Conservation (phyloP, 225 moss, liverwort and hornwort genomes). For the Bryum argenteum region DNA sequence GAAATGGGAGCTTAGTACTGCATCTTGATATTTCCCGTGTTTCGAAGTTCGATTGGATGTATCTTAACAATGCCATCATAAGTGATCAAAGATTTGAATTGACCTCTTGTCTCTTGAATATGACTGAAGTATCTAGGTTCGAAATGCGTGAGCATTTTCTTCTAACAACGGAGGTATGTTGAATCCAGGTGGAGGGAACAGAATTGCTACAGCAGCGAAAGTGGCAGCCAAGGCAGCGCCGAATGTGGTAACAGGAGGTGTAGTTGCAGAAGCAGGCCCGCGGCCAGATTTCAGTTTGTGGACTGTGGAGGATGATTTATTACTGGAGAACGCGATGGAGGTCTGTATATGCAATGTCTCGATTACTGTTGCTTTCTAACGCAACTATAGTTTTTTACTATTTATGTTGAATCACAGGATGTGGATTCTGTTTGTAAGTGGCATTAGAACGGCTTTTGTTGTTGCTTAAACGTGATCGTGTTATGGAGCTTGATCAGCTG, state of each 20-base stretch:
- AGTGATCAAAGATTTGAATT: not conserved
- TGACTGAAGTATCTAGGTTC: not conserved
- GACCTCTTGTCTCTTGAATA: not conserved
- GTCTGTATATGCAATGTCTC: constrained; percentile 39
- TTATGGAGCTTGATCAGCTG: not conserved
- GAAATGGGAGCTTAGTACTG: not conserved
- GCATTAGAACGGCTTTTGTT: not conserved
- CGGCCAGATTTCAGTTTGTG: constrained; percentile 97
- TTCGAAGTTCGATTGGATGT: not conserved
- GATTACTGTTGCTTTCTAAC: constrained; percentile 6
- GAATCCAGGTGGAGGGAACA: constrained; percentile 60
- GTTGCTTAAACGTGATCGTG: constrained; percentile 4
- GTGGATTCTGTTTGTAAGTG: constrained; percentile 3
- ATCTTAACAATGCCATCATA: too few relatives aligned
- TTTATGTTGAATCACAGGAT: constrained; percentile 8
- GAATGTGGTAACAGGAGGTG: constrained; percentile 84
- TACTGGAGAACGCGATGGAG: constrained; percentile 90
- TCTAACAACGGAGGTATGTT: constrained; percentile 28
- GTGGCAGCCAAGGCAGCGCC: constrained; percentile 90
- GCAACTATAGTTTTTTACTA: not conserved
- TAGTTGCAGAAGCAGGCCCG: constrained; percentile 88
- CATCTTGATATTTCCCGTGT: not conserved
- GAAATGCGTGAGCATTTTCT: not conserved
- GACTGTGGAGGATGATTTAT: constrained; percentile 93
- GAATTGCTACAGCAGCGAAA: constrained; percentile 81